These are phyloP conservation scores for Fusarium xylarioides DNA, from an alignment of 2,329 filamentous ascomycete genomes.

Conservation along the genomic window DNA sequence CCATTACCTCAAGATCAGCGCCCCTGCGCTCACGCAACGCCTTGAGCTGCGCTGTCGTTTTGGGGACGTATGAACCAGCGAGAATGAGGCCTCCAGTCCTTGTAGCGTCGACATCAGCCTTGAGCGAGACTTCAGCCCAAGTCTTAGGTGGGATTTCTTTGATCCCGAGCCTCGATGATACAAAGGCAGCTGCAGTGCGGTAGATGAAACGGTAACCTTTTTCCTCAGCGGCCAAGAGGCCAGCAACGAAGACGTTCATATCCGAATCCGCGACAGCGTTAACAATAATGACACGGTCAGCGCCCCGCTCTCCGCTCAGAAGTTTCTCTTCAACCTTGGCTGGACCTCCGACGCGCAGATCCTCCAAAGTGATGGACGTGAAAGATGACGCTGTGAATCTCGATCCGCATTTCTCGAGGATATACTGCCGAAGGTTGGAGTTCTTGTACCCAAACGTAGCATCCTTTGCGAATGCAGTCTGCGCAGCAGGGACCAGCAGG, in stretches of 20 bases:
- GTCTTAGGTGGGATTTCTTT: constrained; percentile 59
- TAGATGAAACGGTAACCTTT: constrained; percentile 48
- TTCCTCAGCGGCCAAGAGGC: constrained; percentile 51
- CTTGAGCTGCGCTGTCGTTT: neutral
- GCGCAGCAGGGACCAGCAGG: rapidly evolving
- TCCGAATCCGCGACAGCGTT: constrained; percentile 63
- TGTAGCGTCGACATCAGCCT: neutral
- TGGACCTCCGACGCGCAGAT: neutral
- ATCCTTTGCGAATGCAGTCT: constrained; percentile 57
- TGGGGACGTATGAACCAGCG: neutral
- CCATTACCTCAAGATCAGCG: neutral
- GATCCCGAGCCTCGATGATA: constrained; percentile 60
- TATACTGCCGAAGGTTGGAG: constrained; percentile 57
- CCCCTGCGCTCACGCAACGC: neutral
- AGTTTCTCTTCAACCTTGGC: neutral
- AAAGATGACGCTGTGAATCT: constrained; percentile 51
- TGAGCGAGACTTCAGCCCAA: neutral
- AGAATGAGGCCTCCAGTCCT: neutral
- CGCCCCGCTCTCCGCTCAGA: rapidly evolving
- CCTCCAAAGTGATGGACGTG: neutral
- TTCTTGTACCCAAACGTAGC: constrained; percentile 65
- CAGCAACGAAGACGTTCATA: constrained; percentile 63
- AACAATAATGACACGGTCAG: constrained; percentile 52
- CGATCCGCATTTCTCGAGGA: constrained; percentile 61
- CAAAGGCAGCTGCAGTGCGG: constrained; percentile 53